A percentile compares a stretch with the other conserved stretches of the same genome.
Evolutionary conservation across 352 stramenopile genomes (phyloP).

Genomic region (Phytophthora hybrid): DNA sequence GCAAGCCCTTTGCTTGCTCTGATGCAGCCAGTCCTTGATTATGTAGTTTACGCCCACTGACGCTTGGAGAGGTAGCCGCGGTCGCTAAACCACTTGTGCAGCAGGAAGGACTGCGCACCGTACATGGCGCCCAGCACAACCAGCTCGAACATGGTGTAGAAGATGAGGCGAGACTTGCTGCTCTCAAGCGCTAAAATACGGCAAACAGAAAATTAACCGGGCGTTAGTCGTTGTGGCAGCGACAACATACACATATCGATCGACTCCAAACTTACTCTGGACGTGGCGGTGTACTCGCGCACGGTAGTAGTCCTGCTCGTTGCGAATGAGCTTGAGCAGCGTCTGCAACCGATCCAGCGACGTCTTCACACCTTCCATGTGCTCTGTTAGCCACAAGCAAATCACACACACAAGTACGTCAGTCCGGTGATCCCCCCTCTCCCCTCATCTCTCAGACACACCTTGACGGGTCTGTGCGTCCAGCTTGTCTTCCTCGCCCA

Average conservation of each 20-base stretch:
- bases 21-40: conserved; percentile 5
- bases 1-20: conserved; percentile 3
- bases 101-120: conserved; percentile 72
- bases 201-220: neutral
- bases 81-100: conserved; percentile 90
- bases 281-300: conserved; percentile 73
- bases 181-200: conserved; percentile 63
- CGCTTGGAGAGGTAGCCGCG: conserved; percentile 73
- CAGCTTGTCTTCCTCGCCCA: conserved; percentile 79
- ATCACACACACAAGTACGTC: conserved; percentile 4
- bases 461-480: conserved; percentile 71
- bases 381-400: conserved; percentile 49
- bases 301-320: conserved; percentile 85
- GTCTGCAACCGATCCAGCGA: conserved; percentile 69
- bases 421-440: neutral
- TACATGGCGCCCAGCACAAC: conserved; percentile 75
- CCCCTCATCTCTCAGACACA: conserved; percentile 32
- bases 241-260: neutral
- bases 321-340: conserved; percentile 75
- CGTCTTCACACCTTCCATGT: conserved; percentile 72
- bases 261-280: conserved; percentile 59
- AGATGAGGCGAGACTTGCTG: conserved; percentile 83
- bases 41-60: conserved; percentile 65
- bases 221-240: conserved; percentile 8
- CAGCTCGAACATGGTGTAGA: conserved; percentile 82